These are phyloP conservation scores for Neurospora discreta DNA, from an alignment of 495 filamentous ascomycete genomes.

Conservation along the genomic window DNA sequence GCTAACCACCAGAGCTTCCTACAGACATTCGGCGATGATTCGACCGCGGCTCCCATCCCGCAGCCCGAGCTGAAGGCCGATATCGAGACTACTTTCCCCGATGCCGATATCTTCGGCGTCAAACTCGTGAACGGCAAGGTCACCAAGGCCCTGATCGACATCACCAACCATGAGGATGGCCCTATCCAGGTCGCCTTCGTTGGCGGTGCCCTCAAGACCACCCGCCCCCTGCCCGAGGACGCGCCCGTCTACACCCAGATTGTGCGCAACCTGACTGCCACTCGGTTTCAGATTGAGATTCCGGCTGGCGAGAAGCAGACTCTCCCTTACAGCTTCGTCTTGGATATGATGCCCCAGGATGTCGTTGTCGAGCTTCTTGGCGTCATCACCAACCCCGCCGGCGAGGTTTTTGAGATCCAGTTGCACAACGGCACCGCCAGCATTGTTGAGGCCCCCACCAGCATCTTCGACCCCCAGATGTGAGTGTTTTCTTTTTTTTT, in stretches of 20 bases:
- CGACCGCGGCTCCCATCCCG: slow-evolving; percentile 34
- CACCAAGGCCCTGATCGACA: slow-evolving; percentile 69
- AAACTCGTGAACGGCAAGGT: slow-evolving; percentile 89
- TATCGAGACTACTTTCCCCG: slow-evolving; percentile 69
- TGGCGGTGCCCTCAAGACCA: slow-evolving; percentile 62
- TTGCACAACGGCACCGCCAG: slow-evolving; percentile 81
- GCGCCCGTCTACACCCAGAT: slow-evolving; percentile 43
- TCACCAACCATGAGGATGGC: slow-evolving; percentile 72
- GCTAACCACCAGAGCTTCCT: slow-evolving; percentile 12
- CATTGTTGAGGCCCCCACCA: slow-evolving; percentile 85
- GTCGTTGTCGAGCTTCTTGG: slow-evolving; percentile 61
- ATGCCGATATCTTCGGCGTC: slow-evolving; percentile 84
- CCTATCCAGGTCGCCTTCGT: slow-evolving; percentile 68
- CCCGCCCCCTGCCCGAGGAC: slow-evolving; percentile 33
- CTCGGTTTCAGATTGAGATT: slow-evolving; percentile 61
- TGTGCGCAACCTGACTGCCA: slow-evolving; percentile 74
- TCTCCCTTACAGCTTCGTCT: slow-evolving; percentile 72
- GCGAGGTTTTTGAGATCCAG: slow-evolving; percentile 59
- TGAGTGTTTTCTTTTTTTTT: too few species aligned
- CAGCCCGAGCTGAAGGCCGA: slow-evolving; percentile 56
- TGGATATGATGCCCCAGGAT: slow-evolving; percentile 90
- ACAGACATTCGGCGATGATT: slow-evolving; percentile 12
- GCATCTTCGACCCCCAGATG: slow-evolving; percentile 95
- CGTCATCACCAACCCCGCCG: slow-evolving; percentile 56
- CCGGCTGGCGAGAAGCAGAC: slow-evolving; percentile 66